These are phyloP conservation scores for Hypoxylon sp. DNA, from an alignment of 2,329 filamentous ascomycete species.

Conservation along the genomic window DNA sequence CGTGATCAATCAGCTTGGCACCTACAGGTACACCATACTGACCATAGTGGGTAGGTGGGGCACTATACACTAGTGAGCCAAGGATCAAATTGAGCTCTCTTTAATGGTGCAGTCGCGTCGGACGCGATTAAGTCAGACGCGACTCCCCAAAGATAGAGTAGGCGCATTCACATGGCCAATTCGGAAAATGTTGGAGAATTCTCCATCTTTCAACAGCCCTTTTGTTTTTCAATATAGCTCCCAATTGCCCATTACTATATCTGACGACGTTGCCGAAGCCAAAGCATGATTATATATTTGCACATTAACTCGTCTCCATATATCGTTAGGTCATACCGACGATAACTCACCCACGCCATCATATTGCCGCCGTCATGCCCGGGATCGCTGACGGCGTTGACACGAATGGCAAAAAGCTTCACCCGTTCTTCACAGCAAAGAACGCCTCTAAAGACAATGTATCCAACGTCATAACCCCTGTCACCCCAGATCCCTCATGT, in stretches of 20 bases:
- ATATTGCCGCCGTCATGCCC: constrained; percentile 62
- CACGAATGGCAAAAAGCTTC: constrained; percentile 62
- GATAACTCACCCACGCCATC: constrained; percentile 33
- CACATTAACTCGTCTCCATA: neutral
- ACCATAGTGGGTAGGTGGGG: constrained; percentile 11
- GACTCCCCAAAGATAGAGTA: constrained; percentile 23
- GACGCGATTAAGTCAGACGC: constrained; percentile 39
- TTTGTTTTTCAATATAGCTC: neutral
- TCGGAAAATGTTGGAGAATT: neutral
- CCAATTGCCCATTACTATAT: neutral
- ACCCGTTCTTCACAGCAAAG: constrained; percentile 67
- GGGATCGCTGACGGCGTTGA: constrained; percentile 55
- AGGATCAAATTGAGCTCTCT: constrained; percentile 20
- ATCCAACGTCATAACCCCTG: constrained; percentile 42
- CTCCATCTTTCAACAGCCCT: neutral
- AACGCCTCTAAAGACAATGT: constrained; percentile 29
- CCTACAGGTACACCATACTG: no score
- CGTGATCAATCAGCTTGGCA: neutral
- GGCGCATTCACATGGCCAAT: constrained; percentile 12
- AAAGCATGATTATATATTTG: constrained; percentile 11
- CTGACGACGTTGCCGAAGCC: neutral
- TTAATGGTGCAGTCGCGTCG: constrained; percentile 40
- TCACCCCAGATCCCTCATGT: constrained; percentile 54
- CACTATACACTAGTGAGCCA: constrained; percentile 5
- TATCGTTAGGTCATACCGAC: constrained; percentile 8